These are phyloP conservation scores for Aegilops speltoides DNA, from an alignment of 176 grass and related monocot genomes.

Conservation along the genomic window DNA sequence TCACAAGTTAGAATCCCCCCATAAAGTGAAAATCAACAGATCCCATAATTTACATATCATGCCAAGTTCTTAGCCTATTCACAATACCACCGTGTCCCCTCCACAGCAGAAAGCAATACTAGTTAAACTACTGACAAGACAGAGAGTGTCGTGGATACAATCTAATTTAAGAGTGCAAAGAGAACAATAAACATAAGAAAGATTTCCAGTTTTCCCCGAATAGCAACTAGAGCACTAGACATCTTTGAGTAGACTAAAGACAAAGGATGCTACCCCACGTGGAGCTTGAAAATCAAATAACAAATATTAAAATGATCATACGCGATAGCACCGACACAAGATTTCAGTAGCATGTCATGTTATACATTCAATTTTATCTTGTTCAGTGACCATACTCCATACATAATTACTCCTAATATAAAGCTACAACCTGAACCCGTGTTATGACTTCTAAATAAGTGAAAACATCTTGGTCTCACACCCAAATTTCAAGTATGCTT, in stretches of 20 bases:
- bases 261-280: neutral
- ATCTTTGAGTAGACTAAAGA: neutral
- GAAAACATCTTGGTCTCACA: neutral
- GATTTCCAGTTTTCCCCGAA: no score
- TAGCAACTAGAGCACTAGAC: no score
- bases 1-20: neutral
- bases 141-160: no score
- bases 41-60: neutral
- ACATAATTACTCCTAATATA: neutral
- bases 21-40: neutral
- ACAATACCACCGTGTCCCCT: neutral
- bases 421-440: neutral
- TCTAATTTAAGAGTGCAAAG: no score
- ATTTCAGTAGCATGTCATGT: neutral
- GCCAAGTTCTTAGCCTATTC: neutral
- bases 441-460: neutral
- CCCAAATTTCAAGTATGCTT: neutral
- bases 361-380: neutral
- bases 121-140: no score
- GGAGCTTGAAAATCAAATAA: neutral
- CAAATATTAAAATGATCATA: neutral
- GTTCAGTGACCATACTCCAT: no score
- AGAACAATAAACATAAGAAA: no score
- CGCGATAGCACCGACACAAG: neutral
- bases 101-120: slow-evolving; percentile 1